These are phyloP conservation scores for Krasilnikovozyma curviuscula DNA, from an alignment of 768 basidiomycete species.

Conservation along the genomic window DNA sequence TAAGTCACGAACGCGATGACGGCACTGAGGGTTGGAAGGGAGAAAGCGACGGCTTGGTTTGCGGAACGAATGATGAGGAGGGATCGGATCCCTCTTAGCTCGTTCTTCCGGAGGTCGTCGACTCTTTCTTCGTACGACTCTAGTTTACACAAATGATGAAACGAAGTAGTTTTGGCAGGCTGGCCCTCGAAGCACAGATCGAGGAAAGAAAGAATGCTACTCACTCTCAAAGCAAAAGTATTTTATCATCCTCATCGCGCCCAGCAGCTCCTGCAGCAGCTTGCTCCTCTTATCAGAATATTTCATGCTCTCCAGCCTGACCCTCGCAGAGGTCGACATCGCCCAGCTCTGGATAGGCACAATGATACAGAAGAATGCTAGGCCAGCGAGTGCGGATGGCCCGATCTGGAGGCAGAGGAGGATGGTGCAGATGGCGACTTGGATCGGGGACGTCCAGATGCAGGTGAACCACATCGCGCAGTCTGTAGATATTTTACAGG, in stretches of 20 bases:
- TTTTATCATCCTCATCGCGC: no score
- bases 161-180: neutral
- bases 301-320: neutral
- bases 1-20: conserved; percentile 43
- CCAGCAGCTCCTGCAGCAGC: conserved; percentile 68
- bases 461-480: conserved; percentile 34
- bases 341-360: conserved; percentile 49
- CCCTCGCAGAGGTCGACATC: conserved; percentile 36
- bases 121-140: conserved; percentile 61
- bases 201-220: conserved; percentile 94
- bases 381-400: conserved; percentile 19
- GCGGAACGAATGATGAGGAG: conserved; percentile 47
- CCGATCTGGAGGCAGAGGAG: conserved; percentile 58
- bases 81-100: conserved; percentile 33
- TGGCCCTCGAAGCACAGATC: neutral
- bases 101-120: conserved; percentile 39
- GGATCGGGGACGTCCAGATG: no score
- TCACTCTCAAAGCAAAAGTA: no score
- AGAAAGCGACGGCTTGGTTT: conserved; percentile 47
- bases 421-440: conserved; percentile 54
- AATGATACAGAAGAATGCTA: conserved; percentile 20
- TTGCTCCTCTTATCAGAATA: conserved; percentile 67
- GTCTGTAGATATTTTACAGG: no score
- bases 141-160: neutral
- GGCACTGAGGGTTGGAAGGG: conserved; percentile 57